These are phyloP conservation scores for Ceratobasidium sp. DNA, from an alignment of 1,284 basidiomycete genomes.

Conservation along the genomic window DNA sequence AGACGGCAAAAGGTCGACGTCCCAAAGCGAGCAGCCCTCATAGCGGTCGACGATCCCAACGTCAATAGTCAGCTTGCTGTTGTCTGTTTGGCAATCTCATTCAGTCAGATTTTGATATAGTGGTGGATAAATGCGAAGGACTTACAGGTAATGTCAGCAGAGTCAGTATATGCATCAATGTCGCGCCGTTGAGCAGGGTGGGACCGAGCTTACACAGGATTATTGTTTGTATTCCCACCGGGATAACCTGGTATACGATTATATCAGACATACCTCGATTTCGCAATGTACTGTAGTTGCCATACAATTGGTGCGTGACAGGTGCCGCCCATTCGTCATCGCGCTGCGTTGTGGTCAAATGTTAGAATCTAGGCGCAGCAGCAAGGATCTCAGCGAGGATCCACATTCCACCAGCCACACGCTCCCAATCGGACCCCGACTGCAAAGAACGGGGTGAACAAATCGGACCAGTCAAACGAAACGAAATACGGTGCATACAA, in stretches of 20 bases:
- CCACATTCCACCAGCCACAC: conserved; percentile 35
- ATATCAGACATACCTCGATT: too few species aligned
- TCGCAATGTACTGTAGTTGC: too few species aligned
- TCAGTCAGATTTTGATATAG: neutral
- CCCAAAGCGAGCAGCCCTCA: conserved; percentile 39
- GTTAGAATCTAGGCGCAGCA: neutral
- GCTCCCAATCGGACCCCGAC: conserved; percentile 32
- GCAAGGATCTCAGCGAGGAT: neutral
- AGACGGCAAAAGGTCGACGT: conserved; percentile 37
- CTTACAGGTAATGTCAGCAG: conserved; percentile 22
- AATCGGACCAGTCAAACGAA: neutral
- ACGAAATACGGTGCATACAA: conserved; percentile 5
- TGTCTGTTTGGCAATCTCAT: neutral
- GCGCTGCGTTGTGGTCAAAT: neutral
- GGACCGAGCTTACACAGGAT: conserved; percentile 24
- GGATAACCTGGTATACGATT: conserved; percentile 40
- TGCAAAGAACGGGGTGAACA: neutral
- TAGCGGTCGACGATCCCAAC: conserved; percentile 36
- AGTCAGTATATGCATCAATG: neutral
- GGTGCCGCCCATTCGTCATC: conserved; percentile 27
- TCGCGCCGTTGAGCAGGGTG: too few species aligned
- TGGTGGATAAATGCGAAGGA: neutral
- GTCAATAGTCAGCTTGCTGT: conserved; percentile 32
- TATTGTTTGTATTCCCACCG: conserved; percentile 42
- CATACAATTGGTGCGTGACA: conserved; percentile 33